phyloP scores from a whole-genome alignment of 2,329 filamentous ascomycete genomes.

The Epichloe bromicola region DNA sequence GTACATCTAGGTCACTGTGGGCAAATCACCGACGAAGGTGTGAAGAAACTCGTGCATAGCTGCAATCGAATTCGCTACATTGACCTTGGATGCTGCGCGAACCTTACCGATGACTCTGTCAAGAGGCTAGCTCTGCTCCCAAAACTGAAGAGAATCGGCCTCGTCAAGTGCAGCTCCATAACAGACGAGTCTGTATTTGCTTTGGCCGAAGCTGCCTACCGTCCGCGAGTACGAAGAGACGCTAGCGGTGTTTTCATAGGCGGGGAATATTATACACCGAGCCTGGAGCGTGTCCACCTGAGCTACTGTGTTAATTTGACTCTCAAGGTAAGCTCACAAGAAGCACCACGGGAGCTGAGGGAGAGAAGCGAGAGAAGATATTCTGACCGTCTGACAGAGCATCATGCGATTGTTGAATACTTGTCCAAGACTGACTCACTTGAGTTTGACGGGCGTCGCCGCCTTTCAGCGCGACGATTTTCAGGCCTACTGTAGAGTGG shows the following conservation, averaged over 20 bases:
- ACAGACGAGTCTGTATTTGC: slow-evolving; percentile 82
- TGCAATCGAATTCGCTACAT: slow-evolving; percentile 97
- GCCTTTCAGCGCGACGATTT: slow-evolving; percentile 81
- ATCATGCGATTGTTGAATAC: slow-evolving; percentile 82
- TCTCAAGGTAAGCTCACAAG: slow-evolving; percentile 48
- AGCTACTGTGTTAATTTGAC: slow-evolving; percentile 87
- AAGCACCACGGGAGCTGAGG: not conserved
- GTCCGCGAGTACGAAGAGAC: slow-evolving; percentile 35
- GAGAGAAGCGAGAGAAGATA: not conserved
- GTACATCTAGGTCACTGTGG: slow-evolving; percentile 90
- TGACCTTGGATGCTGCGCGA: slow-evolving; percentile 86
- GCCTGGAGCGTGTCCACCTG: slow-evolving; percentile 84
- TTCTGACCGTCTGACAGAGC: slow-evolving; percentile 41
- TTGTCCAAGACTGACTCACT: slow-evolving; percentile 83
- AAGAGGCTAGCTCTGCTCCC: slow-evolving; percentile 73
- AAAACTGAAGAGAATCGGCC: slow-evolving; percentile 84
- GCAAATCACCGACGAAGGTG: slow-evolving; percentile 79
- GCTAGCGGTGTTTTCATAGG: slow-evolving; percentile 31
- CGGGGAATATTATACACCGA: slow-evolving; percentile 44
- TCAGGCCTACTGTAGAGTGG: slow-evolving; percentile 71
- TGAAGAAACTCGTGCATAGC: slow-evolving; percentile 66
- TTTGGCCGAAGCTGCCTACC: slow-evolving; percentile 57
- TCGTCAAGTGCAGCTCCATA: slow-evolving; percentile 87
- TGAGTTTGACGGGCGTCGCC: slow-evolving; percentile 86
- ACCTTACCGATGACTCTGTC: slow-evolving; percentile 79